A percentile compares a stretch with the other conserved stretches of the same genome.
These are phyloP conservation scores for Aulographum hederae DNA, from an alignment of 2,329 filamentous ascomycete species.

Conservation along the genomic window DNA sequence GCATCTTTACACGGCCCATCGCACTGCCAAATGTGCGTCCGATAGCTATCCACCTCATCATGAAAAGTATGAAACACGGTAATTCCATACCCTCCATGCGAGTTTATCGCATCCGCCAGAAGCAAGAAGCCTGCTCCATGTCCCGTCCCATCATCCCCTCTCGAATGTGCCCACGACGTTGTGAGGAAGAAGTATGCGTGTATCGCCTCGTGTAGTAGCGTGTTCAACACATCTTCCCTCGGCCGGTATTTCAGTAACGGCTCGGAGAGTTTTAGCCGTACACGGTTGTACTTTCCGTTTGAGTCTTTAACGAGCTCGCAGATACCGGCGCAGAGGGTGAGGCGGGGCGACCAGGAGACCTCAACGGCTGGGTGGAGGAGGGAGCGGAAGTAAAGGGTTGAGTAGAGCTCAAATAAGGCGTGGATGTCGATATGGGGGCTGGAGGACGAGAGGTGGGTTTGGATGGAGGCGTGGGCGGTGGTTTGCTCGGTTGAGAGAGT, in stretches of 20 bases:
- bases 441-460: slow-evolving; percentile 16
- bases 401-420: slow-evolving; percentile 20
- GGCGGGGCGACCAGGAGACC: slow-evolving; percentile 22
- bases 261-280: slow-evolving; percentile 24
- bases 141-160: slow-evolving; percentile 22
- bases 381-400: slow-evolving; percentile 23
- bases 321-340: slow-evolving; percentile 27
- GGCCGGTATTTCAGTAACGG: slow-evolving; percentile 25
- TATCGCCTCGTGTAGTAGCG: slow-evolving; percentile 25
- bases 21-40: slow-evolving; percentile 27
- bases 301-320: slow-evolving; percentile 24
- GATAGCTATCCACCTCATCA: slow-evolving; percentile 26
- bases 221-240: slow-evolving; percentile 23
- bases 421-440: slow-evolving; percentile 23
- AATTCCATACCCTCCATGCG: slow-evolving; percentile 21
- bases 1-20: slow-evolving; percentile 19
- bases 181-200: slow-evolving; percentile 29
- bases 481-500: slow-evolving; percentile 15
- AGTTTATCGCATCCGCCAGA: slow-evolving; percentile 25
- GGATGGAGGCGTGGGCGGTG: slow-evolving; percentile 15
- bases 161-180: slow-evolving; percentile 22
- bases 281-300: slow-evolving; percentile 17
- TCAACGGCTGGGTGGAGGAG: slow-evolving; percentile 21
- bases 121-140: slow-evolving; percentile 24
- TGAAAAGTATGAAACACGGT: slow-evolving; percentile 26